Percentiles rank a stretch among this genome's conserved stretches.
phyloP scores from a whole-genome alignment of 2,329 filamentous ascomycete species.

The Claviceps capensis region DNA sequence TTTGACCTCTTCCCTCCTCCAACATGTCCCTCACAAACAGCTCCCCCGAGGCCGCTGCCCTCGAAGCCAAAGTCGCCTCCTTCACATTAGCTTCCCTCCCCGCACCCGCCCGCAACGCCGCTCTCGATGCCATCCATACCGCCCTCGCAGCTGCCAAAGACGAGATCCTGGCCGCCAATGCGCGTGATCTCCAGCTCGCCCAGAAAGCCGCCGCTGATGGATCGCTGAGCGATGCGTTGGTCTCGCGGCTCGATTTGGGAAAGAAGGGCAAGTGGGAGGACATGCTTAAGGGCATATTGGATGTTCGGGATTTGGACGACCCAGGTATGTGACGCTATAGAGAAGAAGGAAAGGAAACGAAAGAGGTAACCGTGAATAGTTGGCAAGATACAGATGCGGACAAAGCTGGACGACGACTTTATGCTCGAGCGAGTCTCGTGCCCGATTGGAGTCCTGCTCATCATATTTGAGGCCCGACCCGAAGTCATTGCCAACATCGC shows the following conservation, averaged over 20 bases:
- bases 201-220: slow-evolving; percentile 61
- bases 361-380: slow-evolving; percentile 33
- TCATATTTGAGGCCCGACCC: slow-evolving; percentile 95
- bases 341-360: no score
- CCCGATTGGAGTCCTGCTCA: slow-evolving; percentile 91
- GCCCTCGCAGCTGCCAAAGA: slow-evolving; percentile 58
- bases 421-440: slow-evolving; percentile 79
- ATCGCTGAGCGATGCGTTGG: slow-evolving; percentile 63
- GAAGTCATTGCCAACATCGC: slow-evolving; percentile 99
- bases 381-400: slow-evolving; percentile 71
- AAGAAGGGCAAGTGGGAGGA: slow-evolving; percentile 91
- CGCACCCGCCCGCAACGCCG: slow-evolving; percentile 63
- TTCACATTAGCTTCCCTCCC: slow-evolving; percentile 71
- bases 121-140: slow-evolving; percentile 68
- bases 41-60: slow-evolving; percentile 63
- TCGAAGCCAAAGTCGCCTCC: slow-evolving; percentile 67
- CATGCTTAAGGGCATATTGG: slow-evolving; percentile 89
- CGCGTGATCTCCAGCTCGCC: slow-evolving; percentile 64
- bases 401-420: slow-evolving; percentile 73
- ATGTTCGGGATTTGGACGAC: slow-evolving; percentile 73
- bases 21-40: slow-evolving; percentile 83
- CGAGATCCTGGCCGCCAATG: slow-evolving; percentile 76
- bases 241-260: slow-evolving; percentile 77
- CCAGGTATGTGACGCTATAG: slow-evolving; percentile 46
- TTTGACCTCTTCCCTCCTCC: background rate